These are phyloP conservation scores for Russula virescens DNA, from an alignment of 768 basidiomycete genomes.

Conservation along the genomic window DNA sequence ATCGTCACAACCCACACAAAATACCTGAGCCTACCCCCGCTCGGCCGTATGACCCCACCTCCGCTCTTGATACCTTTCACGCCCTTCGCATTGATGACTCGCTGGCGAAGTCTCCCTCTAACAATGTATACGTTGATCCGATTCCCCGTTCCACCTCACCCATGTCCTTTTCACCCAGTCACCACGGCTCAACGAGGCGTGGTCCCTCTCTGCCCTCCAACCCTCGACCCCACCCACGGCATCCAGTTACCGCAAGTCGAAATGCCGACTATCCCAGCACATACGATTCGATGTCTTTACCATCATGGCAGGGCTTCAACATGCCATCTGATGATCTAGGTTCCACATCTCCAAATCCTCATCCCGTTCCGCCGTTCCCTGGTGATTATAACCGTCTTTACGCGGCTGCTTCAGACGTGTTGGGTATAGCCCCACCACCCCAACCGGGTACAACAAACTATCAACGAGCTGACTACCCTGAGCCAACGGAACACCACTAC, in stretches of 20 bases:
- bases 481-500: slow-evolving; percentile 15
- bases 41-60: slow-evolving; percentile 39
- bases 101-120: slow-evolving; percentile 24
- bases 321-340: slow-evolving; percentile 5
- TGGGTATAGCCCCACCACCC: slow-evolving; percentile 72
- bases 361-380: slow-evolving; percentile 26
- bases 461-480: slow-evolving; percentile 19
- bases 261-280: slow-evolving; percentile 10
- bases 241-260: background rate
- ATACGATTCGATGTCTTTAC: slow-evolving; percentile 4
- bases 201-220: slow-evolving; percentile 29
- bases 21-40: background rate
- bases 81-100: slow-evolving; percentile 48
- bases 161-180: slow-evolving; percentile 40
- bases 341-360: background rate
- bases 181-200: slow-evolving; percentile 26
- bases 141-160: slow-evolving; percentile 52
- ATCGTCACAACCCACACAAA: background rate
- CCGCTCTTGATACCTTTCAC: slow-evolving; percentile 46
- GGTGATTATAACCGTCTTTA: slow-evolving; percentile 56
- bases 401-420: slow-evolving; percentile 71
- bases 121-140: slow-evolving; percentile 38
- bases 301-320: background rate
- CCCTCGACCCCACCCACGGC: slow-evolving; percentile 30
- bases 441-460: slow-evolving; percentile 30